phyloP scores from a whole-genome alignment of 441 rosid genomes.

The Gossypium davidsonii region DNA sequence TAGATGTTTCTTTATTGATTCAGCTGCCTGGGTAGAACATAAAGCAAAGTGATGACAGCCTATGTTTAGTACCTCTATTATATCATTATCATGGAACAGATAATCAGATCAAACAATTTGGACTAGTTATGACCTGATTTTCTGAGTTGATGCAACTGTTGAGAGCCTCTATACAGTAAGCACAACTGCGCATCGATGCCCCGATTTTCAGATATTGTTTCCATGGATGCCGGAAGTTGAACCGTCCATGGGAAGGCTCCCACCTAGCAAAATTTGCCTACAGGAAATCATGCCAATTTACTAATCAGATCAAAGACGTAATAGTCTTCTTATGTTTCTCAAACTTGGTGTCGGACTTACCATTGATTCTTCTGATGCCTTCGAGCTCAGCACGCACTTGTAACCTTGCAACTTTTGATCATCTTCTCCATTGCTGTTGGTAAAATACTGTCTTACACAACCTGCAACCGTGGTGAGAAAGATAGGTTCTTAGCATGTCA shows the following conservation, averaged over 20 bases:
- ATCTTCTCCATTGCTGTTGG: conserved; percentile 20
- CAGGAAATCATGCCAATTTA: neutral
- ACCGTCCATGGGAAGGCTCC: conserved; percentile 64
- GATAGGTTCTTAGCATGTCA: neutral
- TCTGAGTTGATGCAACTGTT: conserved; percentile 32
- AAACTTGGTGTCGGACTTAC: conserved; percentile 20
- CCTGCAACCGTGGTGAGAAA: conserved; percentile 25
- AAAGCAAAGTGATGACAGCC: neutral
- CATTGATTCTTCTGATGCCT: conserved; percentile 55
- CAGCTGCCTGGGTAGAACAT: conserved; percentile 30
- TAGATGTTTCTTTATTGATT: conserved; percentile 37
- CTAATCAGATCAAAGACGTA: neutral
- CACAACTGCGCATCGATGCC: conserved; percentile 43
- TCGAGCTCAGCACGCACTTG: conserved; percentile 52
- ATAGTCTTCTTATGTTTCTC: neutral
- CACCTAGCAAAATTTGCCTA: conserved; percentile 57
- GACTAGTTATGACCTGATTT: conserved; percentile 29
- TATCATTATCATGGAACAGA: neutral
- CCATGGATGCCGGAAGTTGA: conserved; percentile 62
- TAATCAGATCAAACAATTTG: neutral
- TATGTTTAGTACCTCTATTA: neutral
- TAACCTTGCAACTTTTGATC: conserved; percentile 30
- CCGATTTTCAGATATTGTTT: conserved; percentile 53
- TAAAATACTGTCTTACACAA: conserved; percentile 36
- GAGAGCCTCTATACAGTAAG: conserved; percentile 51